These are phyloP conservation scores for Pyrus betulifolia DNA, from an alignment of 306 rosid genomes.

Conservation along the genomic window DNA sequence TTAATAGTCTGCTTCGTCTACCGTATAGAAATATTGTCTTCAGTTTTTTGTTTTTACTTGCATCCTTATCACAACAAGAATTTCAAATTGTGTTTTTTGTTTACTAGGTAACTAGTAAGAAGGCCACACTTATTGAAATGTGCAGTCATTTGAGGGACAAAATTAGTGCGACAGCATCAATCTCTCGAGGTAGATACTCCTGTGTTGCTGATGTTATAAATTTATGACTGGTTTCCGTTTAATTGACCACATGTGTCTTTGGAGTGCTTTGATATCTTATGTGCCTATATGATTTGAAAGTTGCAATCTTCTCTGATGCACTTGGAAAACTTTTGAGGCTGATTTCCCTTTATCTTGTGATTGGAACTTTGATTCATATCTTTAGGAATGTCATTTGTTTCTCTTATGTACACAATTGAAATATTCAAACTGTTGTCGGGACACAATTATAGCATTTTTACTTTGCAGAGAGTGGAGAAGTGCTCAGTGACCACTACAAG, in stretches of 20 bases:
- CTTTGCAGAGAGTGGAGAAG: slow-evolving; percentile 86
- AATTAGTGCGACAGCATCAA: slow-evolving; percentile 54
- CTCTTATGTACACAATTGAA: background rate
- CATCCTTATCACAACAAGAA: background rate
- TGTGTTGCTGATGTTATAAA: background rate
- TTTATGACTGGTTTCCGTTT: background rate
- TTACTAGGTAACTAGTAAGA: slow-evolving; percentile 76
- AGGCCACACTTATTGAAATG: slow-evolving; percentile 70
- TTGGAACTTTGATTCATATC: background rate
- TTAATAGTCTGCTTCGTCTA: background rate
- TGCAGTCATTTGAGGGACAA: slow-evolving; percentile 59
- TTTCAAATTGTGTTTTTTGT: slow-evolving; percentile 8
- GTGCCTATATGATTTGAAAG: background rate
- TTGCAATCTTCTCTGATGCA: background rate
- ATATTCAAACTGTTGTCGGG: background rate
- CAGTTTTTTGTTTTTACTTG: background rate
- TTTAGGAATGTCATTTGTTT: background rate
- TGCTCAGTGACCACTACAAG: slow-evolving; percentile 70
- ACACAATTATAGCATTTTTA: slow-evolving; percentile 6
- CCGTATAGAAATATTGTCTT: background rate
- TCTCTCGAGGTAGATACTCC: slow-evolving; percentile 53
- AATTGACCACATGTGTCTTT: background rate
- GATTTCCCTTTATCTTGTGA: background rate
- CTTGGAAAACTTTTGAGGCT: background rate
- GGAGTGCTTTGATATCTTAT: background rate